Conservation (phyloP, 2,329 filamentous ascomycete species). For the Trichoderma gracile region DNA sequence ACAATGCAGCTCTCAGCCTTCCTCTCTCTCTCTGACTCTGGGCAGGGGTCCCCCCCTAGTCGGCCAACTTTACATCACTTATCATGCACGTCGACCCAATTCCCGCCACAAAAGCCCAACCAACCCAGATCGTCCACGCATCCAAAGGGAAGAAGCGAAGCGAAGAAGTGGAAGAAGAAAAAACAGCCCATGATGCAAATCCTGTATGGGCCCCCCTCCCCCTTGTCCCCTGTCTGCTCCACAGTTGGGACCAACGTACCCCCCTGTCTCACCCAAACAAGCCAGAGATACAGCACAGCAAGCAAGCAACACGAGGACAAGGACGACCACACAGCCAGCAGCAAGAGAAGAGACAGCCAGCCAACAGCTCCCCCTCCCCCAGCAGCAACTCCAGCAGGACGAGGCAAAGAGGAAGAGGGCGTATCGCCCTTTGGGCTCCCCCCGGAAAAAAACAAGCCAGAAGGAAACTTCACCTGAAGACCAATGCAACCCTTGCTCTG, state of each 20-base stretch:
- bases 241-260: no score
- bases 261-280: slow-evolving; percentile 8
- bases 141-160: background rate
- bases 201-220: background rate
- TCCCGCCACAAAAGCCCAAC: slow-evolving; percentile 21
- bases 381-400: no score
- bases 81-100: slow-evolving; percentile 8
- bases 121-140: slow-evolving; percentile 21
- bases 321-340: background rate
- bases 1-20: background rate
- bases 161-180: no score
- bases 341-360: no score
- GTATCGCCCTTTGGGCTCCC: background rate
- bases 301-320: background rate
- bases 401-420: background rate
- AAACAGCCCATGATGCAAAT: slow-evolving; percentile 18
- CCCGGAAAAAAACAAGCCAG: no score
- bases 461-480: no score
- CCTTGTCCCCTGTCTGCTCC: background rate
- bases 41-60: background rate
- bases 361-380: no score
- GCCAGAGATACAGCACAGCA: no score
- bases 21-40: no score
- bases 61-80: slow-evolving; percentile 19
- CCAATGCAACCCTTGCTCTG: no score